Evolutionary conservation across 1,139 yeast species (phyloP).

Genomic region (Sugiyamaella neomexicana): DNA sequence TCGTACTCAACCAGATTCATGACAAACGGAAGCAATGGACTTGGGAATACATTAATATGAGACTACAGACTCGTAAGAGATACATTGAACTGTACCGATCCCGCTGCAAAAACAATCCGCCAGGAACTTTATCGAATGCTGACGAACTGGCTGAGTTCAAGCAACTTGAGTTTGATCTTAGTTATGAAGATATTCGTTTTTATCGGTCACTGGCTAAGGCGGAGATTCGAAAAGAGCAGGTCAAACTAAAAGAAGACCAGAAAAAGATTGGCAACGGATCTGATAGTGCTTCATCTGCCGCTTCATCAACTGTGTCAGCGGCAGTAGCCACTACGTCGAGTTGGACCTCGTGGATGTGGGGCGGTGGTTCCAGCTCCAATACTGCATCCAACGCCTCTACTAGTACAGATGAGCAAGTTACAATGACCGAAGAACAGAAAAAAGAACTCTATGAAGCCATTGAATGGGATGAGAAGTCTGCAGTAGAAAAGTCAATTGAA

Average conservation of each 20-base stretch:
- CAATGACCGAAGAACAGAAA: slow-evolving; percentile 48
- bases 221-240: slow-evolving; percentile 60
- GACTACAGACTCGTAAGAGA: slow-evolving; percentile 68
- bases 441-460: slow-evolving; percentile 90
- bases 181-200: slow-evolving; percentile 78
- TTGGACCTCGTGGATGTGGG: slow-evolving; percentile 44
- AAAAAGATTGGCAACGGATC: neutral
- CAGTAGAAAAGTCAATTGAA: slow-evolving; percentile 54
- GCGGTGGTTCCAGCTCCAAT: slow-evolving; percentile 29
- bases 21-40: slow-evolving; percentile 80
- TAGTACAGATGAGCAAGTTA: slow-evolving; percentile 31
- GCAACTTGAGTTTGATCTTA: slow-evolving; percentile 57
- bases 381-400: slow-evolving; percentile 33
- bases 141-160: slow-evolving; percentile 48
- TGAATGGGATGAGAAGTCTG: slow-evolving; percentile 76
- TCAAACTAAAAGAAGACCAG: slow-evolving; percentile 27
- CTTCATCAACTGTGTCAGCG: slow-evolving; percentile 23
- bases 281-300: slow-evolving; percentile 1
- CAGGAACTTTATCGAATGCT: slow-evolving; percentile 33
- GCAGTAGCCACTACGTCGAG: slow-evolving; percentile 24
- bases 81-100: slow-evolving; percentile 74
- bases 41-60: slow-evolving; percentile 74
- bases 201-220: slow-evolving; percentile 78
- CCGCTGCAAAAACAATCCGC: slow-evolving; percentile 41
- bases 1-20: slow-evolving; percentile 76